Evolutionary conservation across 73 alveolate genomes (phyloP).

Genomic region (Tetrahymena malaccensis): DNA sequence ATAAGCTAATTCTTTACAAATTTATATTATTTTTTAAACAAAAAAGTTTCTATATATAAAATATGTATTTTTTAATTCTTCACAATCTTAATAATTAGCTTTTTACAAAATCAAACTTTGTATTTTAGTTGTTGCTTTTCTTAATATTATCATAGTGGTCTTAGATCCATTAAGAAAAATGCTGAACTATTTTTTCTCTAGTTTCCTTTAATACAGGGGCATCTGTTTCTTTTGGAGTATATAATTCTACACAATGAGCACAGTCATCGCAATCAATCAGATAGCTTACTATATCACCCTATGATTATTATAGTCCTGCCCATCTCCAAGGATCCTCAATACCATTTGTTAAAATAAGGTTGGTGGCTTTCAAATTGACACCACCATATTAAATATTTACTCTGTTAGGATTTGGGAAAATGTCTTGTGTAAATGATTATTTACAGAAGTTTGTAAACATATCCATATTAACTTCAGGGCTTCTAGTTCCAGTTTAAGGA

Average conservation of each 20-base stretch:
- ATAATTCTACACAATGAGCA: slow-evolving; percentile 74
- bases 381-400: slow-evolving; percentile 36
- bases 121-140: neutral
- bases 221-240: slow-evolving; percentile 60
- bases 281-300: slow-evolving; percentile 32
- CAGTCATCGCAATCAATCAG: slow-evolving; percentile 61
- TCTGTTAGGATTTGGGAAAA: slow-evolving; percentile 47
- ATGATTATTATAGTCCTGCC: slow-evolving; percentile 44
- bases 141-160: neutral
- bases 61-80: neutral
- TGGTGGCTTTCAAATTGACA: slow-evolving; percentile 34
- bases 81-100: neutral
- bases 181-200: slow-evolving; percentile 23
- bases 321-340: slow-evolving; percentile 76
- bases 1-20: too few species aligned
- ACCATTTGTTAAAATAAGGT: slow-evolving; percentile 54
- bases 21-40: too few species aligned
- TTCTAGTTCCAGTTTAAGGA: neutral
- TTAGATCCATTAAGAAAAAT: slow-evolving; percentile 18
- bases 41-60: too few species aligned
- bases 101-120: neutral
- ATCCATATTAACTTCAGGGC: neutral
- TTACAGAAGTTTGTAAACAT: neutral
- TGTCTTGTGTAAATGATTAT: neutral
- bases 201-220: slow-evolving; percentile 42